Evolutionary conservation across 1,284 basidiomycete genomes (phyloP).

Genomic region (Ustilago sp.): DNA sequence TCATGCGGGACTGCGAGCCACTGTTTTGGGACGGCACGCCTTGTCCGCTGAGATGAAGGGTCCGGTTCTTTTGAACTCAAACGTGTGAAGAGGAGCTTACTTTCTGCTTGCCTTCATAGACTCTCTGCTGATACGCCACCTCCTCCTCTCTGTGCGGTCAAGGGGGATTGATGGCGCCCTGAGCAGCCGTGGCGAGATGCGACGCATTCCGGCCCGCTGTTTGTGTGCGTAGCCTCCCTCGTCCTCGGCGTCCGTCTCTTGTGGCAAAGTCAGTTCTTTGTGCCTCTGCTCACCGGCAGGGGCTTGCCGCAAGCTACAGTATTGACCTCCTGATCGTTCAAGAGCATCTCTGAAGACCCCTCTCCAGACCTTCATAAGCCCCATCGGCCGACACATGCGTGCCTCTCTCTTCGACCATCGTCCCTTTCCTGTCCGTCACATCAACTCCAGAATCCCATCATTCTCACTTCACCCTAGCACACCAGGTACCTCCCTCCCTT

Average conservation of each 20-base stretch:
- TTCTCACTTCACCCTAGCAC: neutral
- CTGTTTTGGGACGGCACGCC: no score
- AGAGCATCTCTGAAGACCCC: neutral
- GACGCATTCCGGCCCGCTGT: no score
- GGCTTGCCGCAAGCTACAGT: neutral
- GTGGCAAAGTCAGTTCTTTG: neutral
- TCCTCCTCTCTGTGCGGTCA: neutral
- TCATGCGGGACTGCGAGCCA: no score
- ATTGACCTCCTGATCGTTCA: neutral
- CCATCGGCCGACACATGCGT: neutral
- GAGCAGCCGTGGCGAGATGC: neutral
- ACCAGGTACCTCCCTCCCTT: neutral
- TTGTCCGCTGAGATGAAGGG: neutral
- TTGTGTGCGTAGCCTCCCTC: neutral
- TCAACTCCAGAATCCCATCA: neutral
- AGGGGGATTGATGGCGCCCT: neutral
- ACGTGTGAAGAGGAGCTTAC: conserved; percentile 1
- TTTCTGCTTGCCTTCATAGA: neutral
- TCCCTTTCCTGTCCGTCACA: neutral
- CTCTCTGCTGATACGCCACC: neutral
- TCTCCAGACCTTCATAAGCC: conserved; percentile 7
- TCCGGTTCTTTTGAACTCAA: neutral
- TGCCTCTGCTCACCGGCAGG: neutral
- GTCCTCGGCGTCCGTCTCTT: neutral
- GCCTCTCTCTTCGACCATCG: conserved; percentile 18